phyloP scores from a whole-genome alignment of 2,329 filamentous ascomycete genomes.

The Cordyceps cicadae region DNA sequence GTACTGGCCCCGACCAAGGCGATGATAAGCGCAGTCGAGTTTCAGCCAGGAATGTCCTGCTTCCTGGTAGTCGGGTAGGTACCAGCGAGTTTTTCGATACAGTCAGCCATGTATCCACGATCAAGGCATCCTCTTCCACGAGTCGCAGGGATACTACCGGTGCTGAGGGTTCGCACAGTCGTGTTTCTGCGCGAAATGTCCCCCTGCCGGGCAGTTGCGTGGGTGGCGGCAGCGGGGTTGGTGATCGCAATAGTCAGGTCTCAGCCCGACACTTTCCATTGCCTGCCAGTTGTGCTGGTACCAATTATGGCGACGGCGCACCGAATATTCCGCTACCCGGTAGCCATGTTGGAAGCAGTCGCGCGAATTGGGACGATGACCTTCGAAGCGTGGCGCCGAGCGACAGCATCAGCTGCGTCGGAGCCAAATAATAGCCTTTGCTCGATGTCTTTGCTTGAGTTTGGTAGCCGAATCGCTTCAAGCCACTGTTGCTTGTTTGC shows the following conservation, averaged over 20 bases:
- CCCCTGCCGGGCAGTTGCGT: constrained; percentile 34
- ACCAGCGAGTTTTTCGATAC: constrained; percentile 7
- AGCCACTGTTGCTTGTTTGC: neutral
- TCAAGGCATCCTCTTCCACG: neutral
- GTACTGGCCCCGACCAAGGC: neutral
- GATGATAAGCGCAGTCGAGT: constrained; percentile 16
- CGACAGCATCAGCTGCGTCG: constrained; percentile 57
- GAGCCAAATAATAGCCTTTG: constrained; percentile 17
- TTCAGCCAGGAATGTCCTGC: constrained; percentile 14
- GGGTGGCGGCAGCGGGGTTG: constrained; percentile 31
- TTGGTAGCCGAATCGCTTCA: neutral
- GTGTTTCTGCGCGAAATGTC: constrained; percentile 26
- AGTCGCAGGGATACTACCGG: neutral
- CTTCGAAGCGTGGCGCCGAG: constrained; percentile 47
- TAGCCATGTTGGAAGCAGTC: constrained; percentile 31
- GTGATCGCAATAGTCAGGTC: constrained; percentile 34
- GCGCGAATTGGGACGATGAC: constrained; percentile 39
- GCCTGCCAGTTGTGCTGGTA: neutral
- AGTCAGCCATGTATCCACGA: constrained; percentile 5
- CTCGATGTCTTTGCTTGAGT: too few relatives aligned
- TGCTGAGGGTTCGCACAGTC: constrained; percentile 12
- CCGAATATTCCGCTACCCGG: constrained; percentile 10
- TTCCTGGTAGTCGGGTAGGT: neutral
- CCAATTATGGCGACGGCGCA: neutral
- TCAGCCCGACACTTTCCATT: constrained; percentile 7